Conservation (phyloP, 2,329 filamentous ascomycete genomes). For the Huntiella bhutanensis region DNA sequence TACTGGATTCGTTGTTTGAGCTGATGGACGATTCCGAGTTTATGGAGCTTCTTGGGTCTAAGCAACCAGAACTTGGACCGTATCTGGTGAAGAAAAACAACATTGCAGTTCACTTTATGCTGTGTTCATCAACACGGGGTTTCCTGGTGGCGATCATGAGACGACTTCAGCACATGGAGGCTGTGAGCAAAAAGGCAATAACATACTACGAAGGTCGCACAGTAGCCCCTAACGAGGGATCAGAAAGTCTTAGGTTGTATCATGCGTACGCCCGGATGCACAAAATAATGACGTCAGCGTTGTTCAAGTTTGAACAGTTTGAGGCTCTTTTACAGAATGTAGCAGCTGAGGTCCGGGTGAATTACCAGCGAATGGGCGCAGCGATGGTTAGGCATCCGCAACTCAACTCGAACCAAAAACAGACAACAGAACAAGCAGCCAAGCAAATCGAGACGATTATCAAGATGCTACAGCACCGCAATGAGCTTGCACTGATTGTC, state of each 20-base stretch:
- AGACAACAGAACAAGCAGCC: slow-evolving; percentile 16
- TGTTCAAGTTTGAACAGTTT: slow-evolving; percentile 41
- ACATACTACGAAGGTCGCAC: slow-evolving; percentile 28
- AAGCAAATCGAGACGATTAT: slow-evolving; percentile 25
- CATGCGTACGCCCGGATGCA: slow-evolving; percentile 37
- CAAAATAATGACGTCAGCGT: slow-evolving; percentile 27
- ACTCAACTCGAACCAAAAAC: slow-evolving; percentile 1
- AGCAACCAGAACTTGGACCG: slow-evolving; percentile 23
- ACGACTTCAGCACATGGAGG: slow-evolving; percentile 38
- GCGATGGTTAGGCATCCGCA: slow-evolving; percentile 5
- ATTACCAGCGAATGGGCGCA: slow-evolving; percentile 15
- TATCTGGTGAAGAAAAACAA: slow-evolving; percentile 37
- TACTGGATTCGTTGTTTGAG: slow-evolving; percentile 38
- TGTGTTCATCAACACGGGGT: slow-evolving; percentile 55
- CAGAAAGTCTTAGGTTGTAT: slow-evolving; percentile 33
- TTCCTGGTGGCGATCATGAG: slow-evolving; percentile 53
- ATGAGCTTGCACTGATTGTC: slow-evolving; percentile 35
- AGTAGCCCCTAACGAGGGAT: slow-evolving; percentile 22
- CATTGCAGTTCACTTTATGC: slow-evolving; percentile 41
- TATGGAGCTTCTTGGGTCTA: slow-evolving; percentile 24
- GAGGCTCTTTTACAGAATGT: slow-evolving; percentile 39
- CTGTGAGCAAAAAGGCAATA: slow-evolving; percentile 28
- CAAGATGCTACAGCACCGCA: slow-evolving; percentile 28
- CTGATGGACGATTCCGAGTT: slow-evolving; percentile 34
- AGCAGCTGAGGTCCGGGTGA: slow-evolving; percentile 28